phyloP scores from a whole-genome alignment of 139 green algal species.

The Auxenochlorella protothecoides region DNA sequence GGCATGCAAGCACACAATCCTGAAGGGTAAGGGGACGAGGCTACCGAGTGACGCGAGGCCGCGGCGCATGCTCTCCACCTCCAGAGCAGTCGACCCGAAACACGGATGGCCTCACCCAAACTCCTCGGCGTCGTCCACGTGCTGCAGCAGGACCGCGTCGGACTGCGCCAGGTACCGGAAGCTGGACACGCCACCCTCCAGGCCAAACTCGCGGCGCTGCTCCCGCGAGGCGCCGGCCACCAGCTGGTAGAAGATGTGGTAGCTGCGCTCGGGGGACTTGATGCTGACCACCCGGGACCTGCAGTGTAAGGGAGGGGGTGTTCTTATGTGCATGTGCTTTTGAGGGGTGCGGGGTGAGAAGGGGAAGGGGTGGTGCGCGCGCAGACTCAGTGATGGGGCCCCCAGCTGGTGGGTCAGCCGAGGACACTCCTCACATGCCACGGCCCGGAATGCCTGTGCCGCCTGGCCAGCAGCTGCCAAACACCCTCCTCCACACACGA shows the following conservation, averaged over 20 bases:
- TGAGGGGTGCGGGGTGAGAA: not conserved
- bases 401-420: not conserved
- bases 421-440: too few species aligned
- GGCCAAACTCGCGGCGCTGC: too few species aligned
- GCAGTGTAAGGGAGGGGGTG: not conserved
- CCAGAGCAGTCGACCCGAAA: too few species aligned
- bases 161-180: constrained; percentile 85
- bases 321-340: not conserved
- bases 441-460: too few species aligned
- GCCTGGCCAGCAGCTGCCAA: too few species aligned
- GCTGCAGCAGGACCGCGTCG: constrained; percentile 74
- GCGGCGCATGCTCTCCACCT: too few species aligned
- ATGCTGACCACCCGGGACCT: constrained; percentile 59
- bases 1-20: too few species aligned
- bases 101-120: constrained; percentile 13
- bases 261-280: constrained; percentile 76
- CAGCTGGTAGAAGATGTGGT: constrained; percentile 94
- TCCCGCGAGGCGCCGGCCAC: too few species aligned
- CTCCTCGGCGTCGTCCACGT: constrained; percentile 80
- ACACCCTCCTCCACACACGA: too few species aligned
- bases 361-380: not conserved
- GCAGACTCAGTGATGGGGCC: not conserved
- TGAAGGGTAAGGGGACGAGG: too few species aligned
- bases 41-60: too few species aligned
- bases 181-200: constrained; percentile 20